phyloP scores from a whole-genome alignment of 768 basidiomycete species.

The Boletus sensibilis region DNA sequence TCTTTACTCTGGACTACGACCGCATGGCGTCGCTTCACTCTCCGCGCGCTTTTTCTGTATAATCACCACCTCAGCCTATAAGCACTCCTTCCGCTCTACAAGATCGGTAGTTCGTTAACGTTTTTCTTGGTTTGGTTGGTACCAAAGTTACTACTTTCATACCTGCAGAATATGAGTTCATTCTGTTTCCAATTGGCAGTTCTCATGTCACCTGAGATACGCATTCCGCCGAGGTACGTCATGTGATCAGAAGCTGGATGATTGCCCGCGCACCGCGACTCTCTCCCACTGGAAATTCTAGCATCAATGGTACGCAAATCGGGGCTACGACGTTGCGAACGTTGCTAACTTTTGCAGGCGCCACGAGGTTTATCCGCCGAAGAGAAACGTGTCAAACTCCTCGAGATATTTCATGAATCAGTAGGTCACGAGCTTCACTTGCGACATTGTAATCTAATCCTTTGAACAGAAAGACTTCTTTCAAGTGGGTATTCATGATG shows the following conservation, averaged over 20 bases:
- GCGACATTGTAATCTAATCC: neutral
- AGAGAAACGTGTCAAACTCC: conserved; percentile 84
- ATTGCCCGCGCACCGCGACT: neutral
- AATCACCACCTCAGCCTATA: conserved; percentile 6
- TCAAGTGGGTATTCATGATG: conserved; percentile 40
- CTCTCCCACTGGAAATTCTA: neutral
- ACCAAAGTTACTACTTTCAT: conserved; percentile 13
- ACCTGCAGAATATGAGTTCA: conserved; percentile 28
- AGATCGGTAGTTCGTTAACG: conserved; percentile 9
- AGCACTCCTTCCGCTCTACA: conserved; percentile 12
- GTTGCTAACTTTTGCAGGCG: conserved; percentile 43
- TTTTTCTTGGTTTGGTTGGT: conserved; percentile 25
- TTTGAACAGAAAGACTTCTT: conserved; percentile 74
- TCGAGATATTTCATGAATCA: conserved; percentile 93
- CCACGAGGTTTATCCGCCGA: conserved; percentile 84
- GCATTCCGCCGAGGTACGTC: conserved; percentile 12
- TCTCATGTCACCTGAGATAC: neutral
- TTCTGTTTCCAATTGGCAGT: conserved; percentile 7
- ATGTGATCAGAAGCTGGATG: conserved; percentile 22
- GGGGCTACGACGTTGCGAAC: neutral
- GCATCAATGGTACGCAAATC: conserved; percentile 21
- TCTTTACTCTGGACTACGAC: conserved; percentile 30
- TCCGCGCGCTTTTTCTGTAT: conserved; percentile 14
- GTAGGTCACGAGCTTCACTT: conserved; percentile 36
- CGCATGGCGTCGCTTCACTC: conserved; percentile 17